These are phyloP conservation scores for Casaregolazyma suthepensis DNA, from an alignment of 1,139 yeast genomes.

Conservation along the genomic window DNA sequence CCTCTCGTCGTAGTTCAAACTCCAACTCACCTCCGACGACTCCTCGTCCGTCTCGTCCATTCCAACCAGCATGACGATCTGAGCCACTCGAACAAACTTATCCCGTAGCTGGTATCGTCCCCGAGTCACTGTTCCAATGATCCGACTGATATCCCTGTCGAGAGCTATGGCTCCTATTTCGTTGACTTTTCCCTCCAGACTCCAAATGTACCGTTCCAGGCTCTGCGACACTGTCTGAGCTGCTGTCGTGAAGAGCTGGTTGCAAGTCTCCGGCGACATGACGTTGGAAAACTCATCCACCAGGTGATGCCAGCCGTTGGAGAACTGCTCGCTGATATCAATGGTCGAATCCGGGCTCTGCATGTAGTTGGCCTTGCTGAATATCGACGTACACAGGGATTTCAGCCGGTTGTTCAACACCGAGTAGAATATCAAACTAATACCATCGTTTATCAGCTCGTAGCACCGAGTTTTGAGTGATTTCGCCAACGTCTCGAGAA, in stretches of 20 bases:
- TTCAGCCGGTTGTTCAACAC: constrained; percentile 48
- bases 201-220: constrained; percentile 64
- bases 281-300: constrained; percentile 60
- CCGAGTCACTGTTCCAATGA: constrained; percentile 42
- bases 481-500: constrained; percentile 32
- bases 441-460: constrained; percentile 47
- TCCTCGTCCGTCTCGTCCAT: constrained; percentile 73
- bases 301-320: constrained; percentile 53
- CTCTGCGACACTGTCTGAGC: constrained; percentile 44
- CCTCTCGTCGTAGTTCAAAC: constrained; percentile 70
- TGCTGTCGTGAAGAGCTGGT: constrained; percentile 48
- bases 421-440: constrained; percentile 53
- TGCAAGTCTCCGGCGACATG: constrained; percentile 46
- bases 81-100: constrained; percentile 73
- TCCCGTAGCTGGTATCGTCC: constrained; percentile 61
- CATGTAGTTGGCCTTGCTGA: constrained; percentile 48
- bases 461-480: constrained; percentile 38
- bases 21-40: constrained; percentile 60
- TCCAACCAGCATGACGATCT: constrained; percentile 72
- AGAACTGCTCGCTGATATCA: constrained; percentile 22
- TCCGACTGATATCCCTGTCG: constrained; percentile 72
- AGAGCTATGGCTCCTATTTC: constrained; percentile 79
- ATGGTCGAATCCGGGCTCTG: constrained; percentile 27
- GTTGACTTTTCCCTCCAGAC: constrained; percentile 60
- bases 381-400: constrained; percentile 46